Conservation (phyloP, 495 filamentous ascomycete genomes). For the Hypoxylon fuscum region DNA sequence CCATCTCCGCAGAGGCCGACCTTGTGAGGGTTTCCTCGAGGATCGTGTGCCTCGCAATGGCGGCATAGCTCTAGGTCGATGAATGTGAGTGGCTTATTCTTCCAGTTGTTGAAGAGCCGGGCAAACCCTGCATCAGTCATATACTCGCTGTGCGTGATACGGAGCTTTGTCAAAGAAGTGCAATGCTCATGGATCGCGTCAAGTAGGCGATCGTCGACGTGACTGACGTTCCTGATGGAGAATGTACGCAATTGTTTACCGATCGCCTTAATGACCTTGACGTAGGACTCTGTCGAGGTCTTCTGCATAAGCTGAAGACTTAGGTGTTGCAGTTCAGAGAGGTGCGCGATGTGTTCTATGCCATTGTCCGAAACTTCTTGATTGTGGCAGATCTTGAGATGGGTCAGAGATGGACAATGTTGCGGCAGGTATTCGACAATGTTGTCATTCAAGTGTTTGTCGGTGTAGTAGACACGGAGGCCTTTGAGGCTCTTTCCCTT, state of each 20-base stretch:
- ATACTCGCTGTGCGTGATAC: conserved; percentile 76
- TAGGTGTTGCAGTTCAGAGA: conserved; percentile 73
- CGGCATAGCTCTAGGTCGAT: conserved; percentile 79
- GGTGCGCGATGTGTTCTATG: conserved; percentile 59
- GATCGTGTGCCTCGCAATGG: conserved; percentile 69
- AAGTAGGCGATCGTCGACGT: conserved; percentile 69
- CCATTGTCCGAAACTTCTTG: conserved; percentile 58
- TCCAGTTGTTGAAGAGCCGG: conserved; percentile 77
- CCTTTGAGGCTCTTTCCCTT: conserved; percentile 70
- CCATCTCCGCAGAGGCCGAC: conserved; percentile 77
- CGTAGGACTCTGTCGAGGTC: conserved; percentile 63
- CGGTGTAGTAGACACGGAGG: conserved; percentile 77
- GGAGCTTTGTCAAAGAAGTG: conserved; percentile 73
- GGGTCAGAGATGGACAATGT: conserved; percentile 68
- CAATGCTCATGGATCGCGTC: conserved; percentile 73
- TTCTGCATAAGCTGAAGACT: conserved; percentile 69
- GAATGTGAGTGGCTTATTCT: conserved; percentile 71
- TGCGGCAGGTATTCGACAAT: conserved; percentile 62
- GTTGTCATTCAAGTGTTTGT: conserved; percentile 67
- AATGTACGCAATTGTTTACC: conserved; percentile 74
- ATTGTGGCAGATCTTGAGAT: conserved; percentile 75
- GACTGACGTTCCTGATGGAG: conserved; percentile 69
- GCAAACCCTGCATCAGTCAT: conserved; percentile 76
- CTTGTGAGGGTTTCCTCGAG: conserved; percentile 64
- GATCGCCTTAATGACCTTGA: conserved; percentile 65